A percentile compares a stretch with the other conserved stretches of the same genome.
Evolutionary conservation across 257 asterid genomes (phyloP).

Genomic region (Scutellaria minor): DNA sequence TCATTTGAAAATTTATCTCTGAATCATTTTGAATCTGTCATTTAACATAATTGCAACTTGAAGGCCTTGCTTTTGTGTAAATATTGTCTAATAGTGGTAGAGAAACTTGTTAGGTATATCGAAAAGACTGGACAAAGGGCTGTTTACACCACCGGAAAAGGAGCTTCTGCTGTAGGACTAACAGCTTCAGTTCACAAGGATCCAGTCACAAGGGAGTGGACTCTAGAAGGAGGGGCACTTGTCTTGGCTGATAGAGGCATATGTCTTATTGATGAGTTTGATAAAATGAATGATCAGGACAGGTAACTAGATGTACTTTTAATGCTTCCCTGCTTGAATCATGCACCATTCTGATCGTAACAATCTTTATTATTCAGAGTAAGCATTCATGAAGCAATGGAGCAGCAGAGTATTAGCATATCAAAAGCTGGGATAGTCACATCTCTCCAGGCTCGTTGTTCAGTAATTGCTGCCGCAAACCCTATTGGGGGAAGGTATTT

Average conservation of each 20-base stretch:
- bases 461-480: slow-evolving; percentile 99
- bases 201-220: slow-evolving; percentile 98
- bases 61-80: slow-evolving; percentile 30
- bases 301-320: slow-evolving; percentile 51
- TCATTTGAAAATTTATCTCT: slow-evolving; percentile 1
- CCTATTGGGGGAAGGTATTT: slow-evolving; percentile 96
- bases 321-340: slow-evolving; percentile 20
- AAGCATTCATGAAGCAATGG: slow-evolving; percentile 99
- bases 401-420: slow-evolving; percentile 98
- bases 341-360: slow-evolving; percentile 31
- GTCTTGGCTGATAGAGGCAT: slow-evolving; percentile 99
- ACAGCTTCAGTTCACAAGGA: slow-evolving; percentile 99
- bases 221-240: slow-evolving; percentile 99
- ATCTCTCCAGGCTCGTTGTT: slow-evolving; percentile 98
- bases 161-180: slow-evolving; percentile 99
- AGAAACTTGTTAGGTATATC: slow-evolving; percentile 60
- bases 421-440: slow-evolving; percentile 99
- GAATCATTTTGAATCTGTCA: not conserved
- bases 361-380: slow-evolving; percentile 61
- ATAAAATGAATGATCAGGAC: slow-evolving; percentile 99
- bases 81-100: slow-evolving; percentile 28
- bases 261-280: slow-evolving; percentile 97
- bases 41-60: slow-evolving; percentile 9
- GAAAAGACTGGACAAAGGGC: slow-evolving; percentile 98
- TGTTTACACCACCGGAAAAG: slow-evolving; percentile 98